A percentile compares a stretch with the other conserved stretches of the same genome.
Evolutionary conservation across 345 rosid genomes (phyloP).

Genomic region (Rhodamnia rubescens): DNA sequence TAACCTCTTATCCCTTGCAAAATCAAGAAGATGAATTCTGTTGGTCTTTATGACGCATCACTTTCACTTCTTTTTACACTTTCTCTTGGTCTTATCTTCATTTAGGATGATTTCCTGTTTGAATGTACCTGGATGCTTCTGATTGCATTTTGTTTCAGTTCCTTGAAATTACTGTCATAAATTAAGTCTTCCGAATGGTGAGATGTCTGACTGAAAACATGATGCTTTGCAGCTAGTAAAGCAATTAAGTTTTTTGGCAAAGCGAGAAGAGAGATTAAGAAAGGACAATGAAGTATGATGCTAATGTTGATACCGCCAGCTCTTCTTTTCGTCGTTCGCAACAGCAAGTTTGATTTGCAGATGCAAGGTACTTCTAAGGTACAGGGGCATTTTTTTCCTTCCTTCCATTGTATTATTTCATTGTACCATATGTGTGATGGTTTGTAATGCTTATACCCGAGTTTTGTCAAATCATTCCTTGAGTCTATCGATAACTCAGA

Average conservation of each 20-base stretch:
- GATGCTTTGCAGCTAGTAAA: slow-evolving; percentile 53
- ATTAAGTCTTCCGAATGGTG: not conserved
- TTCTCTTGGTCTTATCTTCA: not conserved
- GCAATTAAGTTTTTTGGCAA: slow-evolving; percentile 38
- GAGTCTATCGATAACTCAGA: not conserved
- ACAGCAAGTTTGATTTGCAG: not conserved
- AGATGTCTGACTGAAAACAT: not conserved
- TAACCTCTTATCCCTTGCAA: not conserved
- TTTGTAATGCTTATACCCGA: not conserved
- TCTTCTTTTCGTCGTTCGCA: not conserved
- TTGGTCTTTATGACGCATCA: not conserved
- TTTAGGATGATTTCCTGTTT: not conserved
- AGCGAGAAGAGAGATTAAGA: slow-evolving; percentile 15
- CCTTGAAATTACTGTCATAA: no score
- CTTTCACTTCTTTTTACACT: not conserved
- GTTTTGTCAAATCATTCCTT: not conserved
- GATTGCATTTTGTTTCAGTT: not conserved
- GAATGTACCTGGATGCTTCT: not conserved
- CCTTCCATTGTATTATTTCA: not conserved
- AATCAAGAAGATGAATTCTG: not conserved
- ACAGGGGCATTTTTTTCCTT: not conserved
- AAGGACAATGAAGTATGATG: slow-evolving; percentile 1
- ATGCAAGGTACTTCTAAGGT: not conserved
- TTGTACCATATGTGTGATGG: not conserved
- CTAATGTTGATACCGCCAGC: not conserved